phyloP scores from a whole-genome alignment of 306 rosid species.

The Vigna hirtella region DNA sequence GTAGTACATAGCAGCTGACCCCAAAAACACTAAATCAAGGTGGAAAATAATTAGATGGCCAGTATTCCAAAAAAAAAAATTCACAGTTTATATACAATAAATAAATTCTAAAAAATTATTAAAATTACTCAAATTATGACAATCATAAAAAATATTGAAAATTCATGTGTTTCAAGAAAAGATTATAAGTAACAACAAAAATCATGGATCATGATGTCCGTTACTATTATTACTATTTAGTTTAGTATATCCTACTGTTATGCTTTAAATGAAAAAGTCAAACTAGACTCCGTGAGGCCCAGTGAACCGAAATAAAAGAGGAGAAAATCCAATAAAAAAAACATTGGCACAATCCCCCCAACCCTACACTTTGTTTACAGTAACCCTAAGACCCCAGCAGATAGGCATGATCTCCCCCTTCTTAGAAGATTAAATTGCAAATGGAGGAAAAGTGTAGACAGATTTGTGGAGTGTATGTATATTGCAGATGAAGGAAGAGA shows the following conservation, averaged over 20 bases:
- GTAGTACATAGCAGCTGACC: background rate
- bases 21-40: background rate
- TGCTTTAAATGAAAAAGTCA: background rate
- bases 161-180: too few relatives aligned
- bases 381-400: background rate
- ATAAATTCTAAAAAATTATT: too few relatives aligned
- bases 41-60: background rate
- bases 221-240: background rate
- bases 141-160: too few relatives aligned
- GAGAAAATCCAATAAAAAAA: too few relatives aligned
- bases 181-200: too few relatives aligned
- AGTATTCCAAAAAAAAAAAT: background rate
- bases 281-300: background rate
- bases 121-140: too few relatives aligned
- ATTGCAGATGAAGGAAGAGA: background rate
- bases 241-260: too few relatives aligned
- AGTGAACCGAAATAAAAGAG: background rate
- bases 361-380: background rate
- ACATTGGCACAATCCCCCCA: background rate
- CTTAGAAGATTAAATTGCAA: background rate
- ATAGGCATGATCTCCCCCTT: background rate
- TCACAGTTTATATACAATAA: background rate
- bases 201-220: too few relatives aligned
- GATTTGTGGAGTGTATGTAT: background rate
- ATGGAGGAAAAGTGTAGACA: background rate